A percentile compares a stretch with the other conserved stretches of the same genome.
These are phyloP conservation scores for Nakazawaea ishiwadae DNA, from an alignment of 805 yeast species.

Conservation along the genomic window DNA sequence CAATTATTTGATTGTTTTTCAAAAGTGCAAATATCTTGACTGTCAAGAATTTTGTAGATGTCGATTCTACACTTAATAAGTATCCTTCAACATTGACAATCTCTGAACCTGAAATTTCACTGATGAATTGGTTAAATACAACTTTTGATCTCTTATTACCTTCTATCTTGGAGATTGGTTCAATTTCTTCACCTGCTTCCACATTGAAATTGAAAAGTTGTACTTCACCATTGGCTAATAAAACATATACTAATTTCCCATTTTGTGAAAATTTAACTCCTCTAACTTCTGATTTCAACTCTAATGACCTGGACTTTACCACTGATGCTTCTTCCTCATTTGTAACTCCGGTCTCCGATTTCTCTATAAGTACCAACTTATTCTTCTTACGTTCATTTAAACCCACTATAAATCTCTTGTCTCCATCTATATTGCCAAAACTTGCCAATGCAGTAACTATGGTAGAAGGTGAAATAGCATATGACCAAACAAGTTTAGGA, in stretches of 20 bases:
- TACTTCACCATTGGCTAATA: constrained; percentile 28
- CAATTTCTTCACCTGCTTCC: constrained; percentile 10
- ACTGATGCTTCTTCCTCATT: constrained; percentile 31
- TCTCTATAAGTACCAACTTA: constrained; percentile 21
- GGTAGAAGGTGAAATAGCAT: constrained; percentile 45
- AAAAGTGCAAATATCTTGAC: constrained; percentile 23
- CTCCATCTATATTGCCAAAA: constrained; percentile 13
- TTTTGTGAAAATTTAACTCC: constrained; percentile 23
- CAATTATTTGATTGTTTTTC: constrained; percentile 20
- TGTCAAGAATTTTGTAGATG: constrained; percentile 12
- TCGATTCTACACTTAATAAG: constrained; percentile 11
- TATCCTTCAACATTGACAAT: constrained; percentile 10
- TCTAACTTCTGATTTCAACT: constrained; percentile 17
- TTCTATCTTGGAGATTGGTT: constrained; percentile 24
- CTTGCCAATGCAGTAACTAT: constrained; percentile 36
- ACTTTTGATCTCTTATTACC: constrained; percentile 20
- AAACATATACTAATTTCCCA: constrained; percentile 25
- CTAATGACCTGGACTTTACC: constrained; percentile 22
- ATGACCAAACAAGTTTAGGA: constrained; percentile 54
- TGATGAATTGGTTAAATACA: constrained; percentile 14
- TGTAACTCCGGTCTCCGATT: constrained; percentile 14
- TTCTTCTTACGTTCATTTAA: constrained; percentile 30
- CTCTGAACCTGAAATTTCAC: constrained; percentile 1
- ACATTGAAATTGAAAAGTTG: constrained; percentile 13
- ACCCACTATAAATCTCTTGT: constrained; percentile 27